phyloP scores from a whole-genome alignment of 2,329 filamentous ascomycete genomes.

The Penicillium digitatum region DNA sequence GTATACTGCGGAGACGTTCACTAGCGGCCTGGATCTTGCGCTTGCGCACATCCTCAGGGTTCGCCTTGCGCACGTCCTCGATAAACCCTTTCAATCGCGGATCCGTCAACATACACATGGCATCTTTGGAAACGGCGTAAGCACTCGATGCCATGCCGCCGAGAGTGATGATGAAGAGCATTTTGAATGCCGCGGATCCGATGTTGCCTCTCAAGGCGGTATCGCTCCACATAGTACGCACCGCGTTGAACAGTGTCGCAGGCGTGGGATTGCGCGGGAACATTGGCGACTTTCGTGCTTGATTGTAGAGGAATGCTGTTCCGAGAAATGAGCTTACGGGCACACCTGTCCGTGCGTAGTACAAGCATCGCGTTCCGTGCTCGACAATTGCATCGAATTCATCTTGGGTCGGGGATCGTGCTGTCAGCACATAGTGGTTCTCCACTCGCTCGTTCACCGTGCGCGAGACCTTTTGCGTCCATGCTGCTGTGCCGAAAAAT shows the following conservation, averaged over 20 bases:
- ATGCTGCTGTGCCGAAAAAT: slow-evolving; percentile 24
- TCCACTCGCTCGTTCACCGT: slow-evolving; percentile 19
- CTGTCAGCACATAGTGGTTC: slow-evolving; percentile 19
- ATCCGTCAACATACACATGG: slow-evolving; percentile 16
- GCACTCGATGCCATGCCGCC: slow-evolving; percentile 5
- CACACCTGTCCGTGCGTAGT: slow-evolving; percentile 21
- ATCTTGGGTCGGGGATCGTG: slow-evolving; percentile 31
- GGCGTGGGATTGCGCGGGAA: slow-evolving; percentile 12
- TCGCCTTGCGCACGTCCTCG: slow-evolving; percentile 16
- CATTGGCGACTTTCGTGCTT: slow-evolving; percentile 6
- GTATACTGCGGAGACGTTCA: slow-evolving; percentile 4
- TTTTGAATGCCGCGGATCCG: slow-evolving; percentile 6
- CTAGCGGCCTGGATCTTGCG: slow-evolving; percentile 16
- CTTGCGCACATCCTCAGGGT: slow-evolving; percentile 22
- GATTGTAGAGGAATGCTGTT: slow-evolving; percentile 9
- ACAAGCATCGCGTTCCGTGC: slow-evolving; percentile 18
- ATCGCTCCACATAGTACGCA: not conserved
- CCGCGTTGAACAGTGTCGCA: not conserved
- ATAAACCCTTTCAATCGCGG: slow-evolving; percentile 24
- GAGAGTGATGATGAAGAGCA: slow-evolving; percentile 14
- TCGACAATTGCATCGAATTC: slow-evolving; percentile 34
- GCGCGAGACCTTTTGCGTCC: slow-evolving; percentile 10
- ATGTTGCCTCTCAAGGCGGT: not conserved
- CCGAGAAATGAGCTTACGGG: slow-evolving; percentile 17
- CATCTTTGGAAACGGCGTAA: slow-evolving; percentile 14